A percentile compares a stretch with the other conserved stretches of the same genome.
Conservation (phyloP, 1,284 basidiomycete species). For the Schizopora paradoxa region DNA sequence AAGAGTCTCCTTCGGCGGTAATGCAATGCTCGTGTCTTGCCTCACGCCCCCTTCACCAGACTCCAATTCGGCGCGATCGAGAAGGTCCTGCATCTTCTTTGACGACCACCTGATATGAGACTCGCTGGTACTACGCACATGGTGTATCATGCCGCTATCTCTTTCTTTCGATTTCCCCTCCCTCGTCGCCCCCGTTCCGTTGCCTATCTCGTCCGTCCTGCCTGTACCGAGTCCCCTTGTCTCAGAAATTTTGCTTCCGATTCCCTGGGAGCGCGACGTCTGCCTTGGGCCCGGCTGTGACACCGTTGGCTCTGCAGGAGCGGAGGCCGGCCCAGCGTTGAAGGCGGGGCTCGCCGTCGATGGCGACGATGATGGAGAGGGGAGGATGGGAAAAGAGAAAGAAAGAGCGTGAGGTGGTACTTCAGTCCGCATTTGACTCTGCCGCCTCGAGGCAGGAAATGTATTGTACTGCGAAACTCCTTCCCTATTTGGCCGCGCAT, state of each 20-base stretch:
- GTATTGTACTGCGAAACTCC: constrained; percentile 5
- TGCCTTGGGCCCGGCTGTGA: neutral
- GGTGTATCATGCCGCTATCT: constrained; percentile 2
- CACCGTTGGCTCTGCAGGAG: neutral
- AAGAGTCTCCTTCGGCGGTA: constrained; percentile 12
- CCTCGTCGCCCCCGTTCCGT: constrained; percentile 1
- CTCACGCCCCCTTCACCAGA: neutral
- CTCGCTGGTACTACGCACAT: constrained; percentile 11
- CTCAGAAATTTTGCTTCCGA: no score
- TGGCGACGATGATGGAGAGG: constrained; percentile 3
- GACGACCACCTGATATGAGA: constrained; percentile 11
- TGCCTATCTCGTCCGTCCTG: no score
- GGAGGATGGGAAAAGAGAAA: constrained; percentile 2
- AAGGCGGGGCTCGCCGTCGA: constrained; percentile 1
- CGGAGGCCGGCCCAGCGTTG: constrained; percentile 1
- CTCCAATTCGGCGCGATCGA: neutral
- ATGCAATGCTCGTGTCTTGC: constrained; percentile 9
- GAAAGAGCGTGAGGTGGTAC: constrained; percentile 5
- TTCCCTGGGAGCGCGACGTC: neutral
- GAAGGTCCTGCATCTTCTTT: constrained; percentile 4
- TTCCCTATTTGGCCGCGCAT: neutral
- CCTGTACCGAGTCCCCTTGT: no score
- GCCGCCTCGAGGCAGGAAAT: no score
- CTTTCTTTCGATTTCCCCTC: neutral
- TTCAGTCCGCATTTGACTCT: neutral